Percentiles rank a stretch among this genome's conserved stretches.
Evolutionary conservation across 2,329 filamentous ascomycete genomes (phyloP).

Genomic region (Colletotrichum liriopes): DNA sequence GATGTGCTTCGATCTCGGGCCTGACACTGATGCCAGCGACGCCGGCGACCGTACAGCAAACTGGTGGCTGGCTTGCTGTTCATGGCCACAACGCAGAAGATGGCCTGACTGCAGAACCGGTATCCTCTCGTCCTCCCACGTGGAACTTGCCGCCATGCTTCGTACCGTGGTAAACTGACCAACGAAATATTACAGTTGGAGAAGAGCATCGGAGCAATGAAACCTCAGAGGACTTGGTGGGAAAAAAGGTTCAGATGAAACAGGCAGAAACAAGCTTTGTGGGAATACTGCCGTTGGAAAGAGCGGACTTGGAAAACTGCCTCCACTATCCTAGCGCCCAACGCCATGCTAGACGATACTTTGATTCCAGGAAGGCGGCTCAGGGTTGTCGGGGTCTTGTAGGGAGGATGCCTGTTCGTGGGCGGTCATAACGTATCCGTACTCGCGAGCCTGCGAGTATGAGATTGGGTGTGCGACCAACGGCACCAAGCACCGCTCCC

Average conservation of each 20-base stretch:
- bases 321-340: not conserved
- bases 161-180: not conserved
- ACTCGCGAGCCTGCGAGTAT: constrained; percentile 27
- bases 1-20: not conserved
- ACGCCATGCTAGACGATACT: not conserved
- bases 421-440: constrained; percentile 22
- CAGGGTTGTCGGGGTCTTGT: not conserved
- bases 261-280: constrained; percentile 26
- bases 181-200: constrained; percentile 5
- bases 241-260: constrained; percentile 34
- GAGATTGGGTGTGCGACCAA: constrained; percentile 1
- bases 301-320: not conserved
- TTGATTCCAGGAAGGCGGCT: not conserved
- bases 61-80: not conserved
- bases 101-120: not conserved
- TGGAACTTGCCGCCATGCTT: constrained; percentile 24
- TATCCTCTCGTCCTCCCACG: not conserved
- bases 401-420: constrained; percentile 28
- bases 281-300: constrained; percentile 5
- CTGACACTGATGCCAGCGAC: not conserved
- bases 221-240: constrained; percentile 3
- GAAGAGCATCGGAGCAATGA: constrained; percentile 24
- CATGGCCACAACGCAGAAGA: not conserved
- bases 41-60: too few relatives aligned
- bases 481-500: not conserved